Evolutionary conservation across 2,329 filamentous ascomycete species (phyloP).

Genomic region (Achaetomium macrosporum): DNA sequence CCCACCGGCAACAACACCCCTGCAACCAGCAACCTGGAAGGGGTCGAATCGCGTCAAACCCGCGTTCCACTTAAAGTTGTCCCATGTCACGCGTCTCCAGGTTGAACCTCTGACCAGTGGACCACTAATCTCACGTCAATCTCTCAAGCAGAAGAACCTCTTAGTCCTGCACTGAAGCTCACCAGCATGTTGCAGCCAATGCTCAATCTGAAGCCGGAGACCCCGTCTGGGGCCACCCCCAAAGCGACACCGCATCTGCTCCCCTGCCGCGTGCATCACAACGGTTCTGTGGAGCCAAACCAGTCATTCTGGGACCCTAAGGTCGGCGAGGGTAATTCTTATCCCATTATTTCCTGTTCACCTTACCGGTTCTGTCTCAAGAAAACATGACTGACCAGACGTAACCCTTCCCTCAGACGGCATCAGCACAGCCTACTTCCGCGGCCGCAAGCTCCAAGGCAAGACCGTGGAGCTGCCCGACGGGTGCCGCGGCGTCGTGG

Average conservation of each 20-base stretch:
- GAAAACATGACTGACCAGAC: background rate
- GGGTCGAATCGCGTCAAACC: background rate
- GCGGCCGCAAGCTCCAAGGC: constrained; percentile 73
- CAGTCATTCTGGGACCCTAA: constrained; percentile 66
- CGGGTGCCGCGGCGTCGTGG: constrained; percentile 63
- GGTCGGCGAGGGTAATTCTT: constrained; percentile 18
- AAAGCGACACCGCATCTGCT: constrained; percentile 63
- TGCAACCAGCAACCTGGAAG: too few species aligned
- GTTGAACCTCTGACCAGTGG: too few species aligned
- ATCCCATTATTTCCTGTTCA: background rate
- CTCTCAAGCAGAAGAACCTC: too few species aligned
- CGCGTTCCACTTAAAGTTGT: constrained; percentile 3
- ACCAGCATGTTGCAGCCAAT: constrained; percentile 37
- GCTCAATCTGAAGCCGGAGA: constrained; percentile 31
- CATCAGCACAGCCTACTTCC: constrained; percentile 59
- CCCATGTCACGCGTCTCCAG: background rate
- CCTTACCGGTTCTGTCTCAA: too few species aligned
- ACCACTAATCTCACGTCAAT: too few species aligned
- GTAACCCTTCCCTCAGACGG: constrained; percentile 33
- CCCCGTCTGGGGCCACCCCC: constrained; percentile 7
- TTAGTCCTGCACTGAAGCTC: too few species aligned
- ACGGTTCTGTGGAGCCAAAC: constrained; percentile 61
- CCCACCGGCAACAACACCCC: too few species aligned
- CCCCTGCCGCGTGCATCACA: constrained; percentile 74
- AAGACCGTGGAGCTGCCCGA: constrained; percentile 60